These are phyloP conservation scores for Phytopythium ostracodes DNA, from an alignment of 352 stramenopile genomes.

Conservation along the genomic window DNA sequence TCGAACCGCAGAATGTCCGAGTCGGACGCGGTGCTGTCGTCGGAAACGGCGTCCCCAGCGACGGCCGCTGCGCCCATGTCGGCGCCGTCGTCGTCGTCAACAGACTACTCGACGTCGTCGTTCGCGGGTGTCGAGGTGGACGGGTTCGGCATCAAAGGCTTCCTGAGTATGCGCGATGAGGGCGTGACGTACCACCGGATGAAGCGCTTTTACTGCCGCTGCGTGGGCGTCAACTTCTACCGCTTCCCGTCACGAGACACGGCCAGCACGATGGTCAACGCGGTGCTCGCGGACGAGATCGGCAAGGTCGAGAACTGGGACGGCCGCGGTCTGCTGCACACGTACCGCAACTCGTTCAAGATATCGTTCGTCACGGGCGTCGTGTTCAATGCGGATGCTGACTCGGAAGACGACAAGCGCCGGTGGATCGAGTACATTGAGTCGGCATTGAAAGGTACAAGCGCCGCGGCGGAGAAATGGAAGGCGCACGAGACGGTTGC, in stretches of 20 bases:
- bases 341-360: conserved; percentile 85
- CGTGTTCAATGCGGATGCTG: conserved; percentile 77
- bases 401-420: conserved; percentile 76
- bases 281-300: conserved; percentile 64
- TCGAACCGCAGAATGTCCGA: conserved; percentile 24
- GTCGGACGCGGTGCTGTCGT: conserved; percentile 3
- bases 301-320: conserved; percentile 82
- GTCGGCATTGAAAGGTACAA: conserved; percentile 39
- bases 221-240: conserved; percentile 76
- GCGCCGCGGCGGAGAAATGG: conserved; percentile 37
- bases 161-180: conserved; percentile 78
- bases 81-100: neutral
- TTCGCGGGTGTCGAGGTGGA: conserved; percentile 41
- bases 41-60: conserved; percentile 9
- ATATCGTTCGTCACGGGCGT: conserved; percentile 66
- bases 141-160: conserved; percentile 69
- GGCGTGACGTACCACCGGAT: conserved; percentile 83
- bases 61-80: neutral
- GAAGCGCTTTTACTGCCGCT: conserved; percentile 82
- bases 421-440: conserved; percentile 81
- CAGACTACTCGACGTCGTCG: neutral
- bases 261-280: conserved; percentile 54
- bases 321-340: conserved; percentile 75
- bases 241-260: conserved; percentile 66
- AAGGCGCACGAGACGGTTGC: conserved; percentile 20